Base-by-base conservation (phyloP, 2,329 filamentous ascomycete species). In the Clarireedia hainanense region DNA sequence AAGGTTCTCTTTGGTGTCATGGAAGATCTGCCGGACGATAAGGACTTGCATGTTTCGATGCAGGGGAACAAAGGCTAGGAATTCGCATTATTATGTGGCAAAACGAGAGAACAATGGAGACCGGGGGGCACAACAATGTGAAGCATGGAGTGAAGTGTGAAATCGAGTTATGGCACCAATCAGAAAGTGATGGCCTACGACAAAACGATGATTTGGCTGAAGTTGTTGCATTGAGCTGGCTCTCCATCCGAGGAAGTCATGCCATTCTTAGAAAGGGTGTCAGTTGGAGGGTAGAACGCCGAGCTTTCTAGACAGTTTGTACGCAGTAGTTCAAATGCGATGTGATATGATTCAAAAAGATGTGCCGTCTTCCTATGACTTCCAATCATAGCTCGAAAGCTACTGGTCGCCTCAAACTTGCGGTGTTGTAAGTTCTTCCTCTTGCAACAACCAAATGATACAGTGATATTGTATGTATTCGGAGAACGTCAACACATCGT, bases 1-100 rank as follows among this genome's bases (percentile, higher is more conserved):
- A 77, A 78, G 55, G 81, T 87, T 39, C 75, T 83, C 50, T 87
- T 86, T 72, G 80, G 79, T 7, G 74, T 83, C 14, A 69, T 81
- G 27, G 76, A 73, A 49, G 67, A 65, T 53, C 52, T 54, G 34
- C 52, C 52, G 5, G 34, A 42, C 45, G 34, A 49, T 34, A 55
- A 50, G 52, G 46, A 24, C 17, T 36, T 40, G 47, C 39, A 50
- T 50, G 36, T 17, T 23, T 54, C 47, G 52, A 49, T 50, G 52
- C 45, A 49, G 17, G n/a, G 26, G 7, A 54, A 30, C 15, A 40
- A 40, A 49, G 43, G 36, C 47, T 42, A 24, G 15, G n/a, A 17
- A 30, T 37, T 20, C 26, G 24, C 39, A 15, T 27, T 24, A 36
- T 26, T 15, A 39, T 43, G 47, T 43, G 15, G 39, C 20, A 50